Conservation (phyloP, 768 basidiomycete species). For the Candolleomyces efflorescens region DNA sequence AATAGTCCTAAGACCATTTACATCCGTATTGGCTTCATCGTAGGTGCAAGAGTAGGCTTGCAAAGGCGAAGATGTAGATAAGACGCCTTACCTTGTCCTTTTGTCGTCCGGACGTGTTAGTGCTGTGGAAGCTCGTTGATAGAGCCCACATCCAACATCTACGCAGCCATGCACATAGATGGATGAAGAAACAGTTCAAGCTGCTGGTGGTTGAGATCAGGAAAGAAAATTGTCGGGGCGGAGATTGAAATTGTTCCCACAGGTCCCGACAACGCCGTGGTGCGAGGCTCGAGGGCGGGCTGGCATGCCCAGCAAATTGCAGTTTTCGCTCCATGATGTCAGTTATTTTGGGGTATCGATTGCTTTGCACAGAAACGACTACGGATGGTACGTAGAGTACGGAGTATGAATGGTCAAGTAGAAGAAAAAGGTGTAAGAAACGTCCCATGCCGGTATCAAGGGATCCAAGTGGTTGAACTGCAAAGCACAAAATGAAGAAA, state of each 20-base stretch:
- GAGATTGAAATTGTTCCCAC: not conserved
- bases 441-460: not conserved
- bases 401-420: not conserved
- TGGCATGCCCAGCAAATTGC: no score
- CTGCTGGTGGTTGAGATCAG: no score
- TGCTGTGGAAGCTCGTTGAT: no score
- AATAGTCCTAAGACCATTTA: conserved; percentile 18
- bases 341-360: not conserved
- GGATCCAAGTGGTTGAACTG: no score
- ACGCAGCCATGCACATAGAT: no score
- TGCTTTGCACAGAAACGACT: conserved; percentile 1
- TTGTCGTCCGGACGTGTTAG: no score
- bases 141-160: no score
- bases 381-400: conserved; percentile 1
- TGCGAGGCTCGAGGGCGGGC: no score
- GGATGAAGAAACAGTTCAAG: no score
- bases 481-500: not conserved
- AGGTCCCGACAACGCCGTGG: no score
- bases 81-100: not conserved
- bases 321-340: not conserved
- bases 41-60: conserved; percentile 2
- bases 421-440: not conserved
- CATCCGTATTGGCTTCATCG: conserved; percentile 25
- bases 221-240: not conserved
- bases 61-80: conserved; percentile 1